Percentiles rank a stretch among this genome's conserved stretches.
phyloP scores from a whole-genome alignment of 371 early-diverging fungal genomes.

The Dinochytrium kinnereticum region DNA sequence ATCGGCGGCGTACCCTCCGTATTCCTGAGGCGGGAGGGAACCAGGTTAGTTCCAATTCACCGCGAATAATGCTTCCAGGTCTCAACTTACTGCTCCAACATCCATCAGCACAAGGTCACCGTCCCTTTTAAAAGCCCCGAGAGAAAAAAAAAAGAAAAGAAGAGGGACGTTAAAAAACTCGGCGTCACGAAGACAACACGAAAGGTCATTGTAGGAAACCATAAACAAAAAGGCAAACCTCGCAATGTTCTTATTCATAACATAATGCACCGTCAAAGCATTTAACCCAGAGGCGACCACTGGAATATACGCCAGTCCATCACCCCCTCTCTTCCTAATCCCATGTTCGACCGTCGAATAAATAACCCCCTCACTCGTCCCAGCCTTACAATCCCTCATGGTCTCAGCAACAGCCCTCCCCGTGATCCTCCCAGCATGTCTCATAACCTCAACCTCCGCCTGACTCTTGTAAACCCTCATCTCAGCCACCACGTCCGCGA shows the following conservation, averaged over 20 bases:
- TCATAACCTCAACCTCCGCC: slow-evolving; percentile 79
- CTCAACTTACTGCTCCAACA: slow-evolving; percentile 83
- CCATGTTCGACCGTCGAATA: slow-evolving; percentile 81
- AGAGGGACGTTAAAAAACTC: too few relatives aligned
- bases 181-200: not conserved
- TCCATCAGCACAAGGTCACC: slow-evolving; percentile 90
- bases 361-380: slow-evolving; percentile 76
- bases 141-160: too few relatives aligned
- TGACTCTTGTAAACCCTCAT: slow-evolving; percentile 78
- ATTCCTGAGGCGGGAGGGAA: slow-evolving; percentile 68
- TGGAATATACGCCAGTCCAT: slow-evolving; percentile 91
- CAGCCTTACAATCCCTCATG: slow-evolving; percentile 68
- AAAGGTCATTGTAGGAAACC: not conserved
- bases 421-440: slow-evolving; percentile 75
- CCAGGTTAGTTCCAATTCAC: too few relatives aligned
- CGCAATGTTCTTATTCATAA: slow-evolving; percentile 77
- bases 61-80: too few relatives aligned
- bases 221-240: slow-evolving; percentile 38
- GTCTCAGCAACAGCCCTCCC: slow-evolving; percentile 70
- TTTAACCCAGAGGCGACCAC: slow-evolving; percentile 94
- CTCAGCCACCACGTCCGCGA: slow-evolving; percentile 62
- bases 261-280: slow-evolving; percentile 93
- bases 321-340: slow-evolving; percentile 70
- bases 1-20: slow-evolving; percentile 87
- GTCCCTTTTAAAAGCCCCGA: slow-evolving; percentile 57